These are phyloP conservation scores for Trametes sanguinea DNA, from an alignment of 768 basidiomycete genomes.

Conservation along the genomic window DNA sequence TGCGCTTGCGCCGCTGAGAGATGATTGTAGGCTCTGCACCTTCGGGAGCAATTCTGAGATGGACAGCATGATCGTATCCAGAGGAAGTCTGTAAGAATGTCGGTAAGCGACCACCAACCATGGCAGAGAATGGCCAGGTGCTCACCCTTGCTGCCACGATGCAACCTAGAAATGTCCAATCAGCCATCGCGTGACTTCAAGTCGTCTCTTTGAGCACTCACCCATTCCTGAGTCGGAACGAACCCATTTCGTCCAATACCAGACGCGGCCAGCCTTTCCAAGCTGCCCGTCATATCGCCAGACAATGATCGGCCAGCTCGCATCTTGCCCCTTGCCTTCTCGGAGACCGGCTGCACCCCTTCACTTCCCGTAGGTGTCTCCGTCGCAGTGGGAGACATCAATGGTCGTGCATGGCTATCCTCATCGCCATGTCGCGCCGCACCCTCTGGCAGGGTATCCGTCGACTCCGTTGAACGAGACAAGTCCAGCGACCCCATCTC, in stretches of 20 bases:
- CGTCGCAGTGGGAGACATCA: conserved; percentile 48
- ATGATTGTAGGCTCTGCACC: conserved; percentile 77
- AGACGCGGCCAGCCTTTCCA: conserved; percentile 65
- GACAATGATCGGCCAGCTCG: conserved; percentile 66
- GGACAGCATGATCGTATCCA: conserved; percentile 86
- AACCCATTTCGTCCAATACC: conserved; percentile 90
- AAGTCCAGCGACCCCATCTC: conserved; percentile 41
- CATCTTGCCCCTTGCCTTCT: conserved; percentile 93
- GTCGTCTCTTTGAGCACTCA: conserved; percentile 36
- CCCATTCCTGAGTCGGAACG: conserved; percentile 97
- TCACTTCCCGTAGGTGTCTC: conserved; percentile 31
- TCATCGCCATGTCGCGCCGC: conserved; percentile 33
- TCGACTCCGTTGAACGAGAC: conserved; percentile 29
- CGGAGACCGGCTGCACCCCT: conserved; percentile 51
- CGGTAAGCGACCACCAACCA: background rate
- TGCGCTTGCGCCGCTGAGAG: conserved; percentile 61
- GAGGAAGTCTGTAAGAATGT: conserved; percentile 61
- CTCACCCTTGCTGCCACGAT: conserved; percentile 96
- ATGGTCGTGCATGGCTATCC: conserved; percentile 35
- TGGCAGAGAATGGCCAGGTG: background rate
- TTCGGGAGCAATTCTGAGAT: conserved; percentile 87
- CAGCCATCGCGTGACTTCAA: background rate
- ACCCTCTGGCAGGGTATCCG: conserved; percentile 24
- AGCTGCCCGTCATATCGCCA: conserved; percentile 49
- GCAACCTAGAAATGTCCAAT: conserved; percentile 54